Conservation (phyloP, 83 land plant genomes). For the Thuja plicata region DNA sequence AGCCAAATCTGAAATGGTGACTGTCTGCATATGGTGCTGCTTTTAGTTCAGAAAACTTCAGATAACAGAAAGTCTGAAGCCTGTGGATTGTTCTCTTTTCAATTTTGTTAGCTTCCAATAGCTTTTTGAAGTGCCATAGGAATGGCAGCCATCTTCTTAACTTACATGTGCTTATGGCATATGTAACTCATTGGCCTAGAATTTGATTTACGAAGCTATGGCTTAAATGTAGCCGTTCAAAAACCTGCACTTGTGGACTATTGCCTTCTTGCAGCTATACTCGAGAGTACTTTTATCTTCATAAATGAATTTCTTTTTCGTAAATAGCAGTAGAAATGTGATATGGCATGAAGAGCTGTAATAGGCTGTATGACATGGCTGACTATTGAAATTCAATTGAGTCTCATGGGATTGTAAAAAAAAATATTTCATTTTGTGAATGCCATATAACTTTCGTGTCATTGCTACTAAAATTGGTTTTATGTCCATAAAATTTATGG, state of each 20-base stretch:
- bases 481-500: no score
- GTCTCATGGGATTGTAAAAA: no score
- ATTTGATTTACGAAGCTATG: background rate
- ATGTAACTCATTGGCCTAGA: background rate
- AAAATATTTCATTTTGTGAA: no score
- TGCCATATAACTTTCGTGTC: no score
- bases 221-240: background rate
- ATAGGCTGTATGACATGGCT: no score
- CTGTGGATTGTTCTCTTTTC: background rate
- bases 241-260: background rate
- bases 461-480: no score
- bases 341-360: no score
- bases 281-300: background rate
- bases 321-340: no score
- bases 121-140: background rate
- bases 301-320: no score
- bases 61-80: no score
- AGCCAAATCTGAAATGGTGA: background rate
- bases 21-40: background rate
- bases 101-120: background rate
- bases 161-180: background rate
- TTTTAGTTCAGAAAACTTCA: background rate
- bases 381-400: no score
- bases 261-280: background rate
- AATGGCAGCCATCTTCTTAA: background rate